phyloP scores from a whole-genome alignment of 192 early-diverging fungal genomes.

The Mortierella antarctica region DNA sequence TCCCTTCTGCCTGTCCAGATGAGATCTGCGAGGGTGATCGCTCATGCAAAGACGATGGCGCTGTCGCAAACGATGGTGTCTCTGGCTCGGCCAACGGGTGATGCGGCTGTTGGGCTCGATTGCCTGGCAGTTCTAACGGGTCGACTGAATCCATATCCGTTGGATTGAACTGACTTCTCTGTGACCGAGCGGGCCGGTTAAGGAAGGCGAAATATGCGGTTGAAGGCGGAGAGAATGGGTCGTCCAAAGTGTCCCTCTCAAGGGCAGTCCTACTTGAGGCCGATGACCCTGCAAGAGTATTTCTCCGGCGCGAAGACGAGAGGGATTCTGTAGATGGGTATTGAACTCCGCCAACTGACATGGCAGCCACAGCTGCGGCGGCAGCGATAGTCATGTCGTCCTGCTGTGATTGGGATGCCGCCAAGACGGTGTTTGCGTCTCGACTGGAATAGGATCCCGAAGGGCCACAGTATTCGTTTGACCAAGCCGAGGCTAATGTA shows the following conservation, averaged over 20 bases:
- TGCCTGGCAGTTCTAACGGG: slow-evolving; percentile 20
- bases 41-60: background rate
- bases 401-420: background rate
- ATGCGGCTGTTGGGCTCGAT: background rate
- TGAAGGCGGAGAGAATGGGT: slow-evolving; percentile 45
- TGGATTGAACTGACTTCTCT: slow-evolving; percentile 32
- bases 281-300: slow-evolving; percentile 13
- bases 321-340: slow-evolving; percentile 14
- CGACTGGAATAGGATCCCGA: background rate
- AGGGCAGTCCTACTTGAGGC: slow-evolving; percentile 7
- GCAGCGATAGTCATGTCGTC: background rate
- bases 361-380: background rate
- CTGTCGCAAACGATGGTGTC: background rate
- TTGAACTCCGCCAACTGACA: background rate
- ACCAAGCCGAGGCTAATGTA: slow-evolving; percentile 27
- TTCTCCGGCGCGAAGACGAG: slow-evolving; percentile 16
- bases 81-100: background rate
- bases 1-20: too few species aligned
- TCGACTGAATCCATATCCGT: slow-evolving; percentile 41
- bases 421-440: background rate
- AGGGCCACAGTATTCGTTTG: slow-evolving; percentile 42
- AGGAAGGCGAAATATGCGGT: slow-evolving; percentile 46
- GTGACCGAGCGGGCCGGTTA: slow-evolving; percentile 26
- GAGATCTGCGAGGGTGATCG: too few species aligned
- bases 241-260: slow-evolving; percentile 21